A percentile compares a stretch with the other conserved stretches of the same genome.
Conservation (phyloP, 768 basidiomycete genomes). For the Termitomyces sp. region DNA sequence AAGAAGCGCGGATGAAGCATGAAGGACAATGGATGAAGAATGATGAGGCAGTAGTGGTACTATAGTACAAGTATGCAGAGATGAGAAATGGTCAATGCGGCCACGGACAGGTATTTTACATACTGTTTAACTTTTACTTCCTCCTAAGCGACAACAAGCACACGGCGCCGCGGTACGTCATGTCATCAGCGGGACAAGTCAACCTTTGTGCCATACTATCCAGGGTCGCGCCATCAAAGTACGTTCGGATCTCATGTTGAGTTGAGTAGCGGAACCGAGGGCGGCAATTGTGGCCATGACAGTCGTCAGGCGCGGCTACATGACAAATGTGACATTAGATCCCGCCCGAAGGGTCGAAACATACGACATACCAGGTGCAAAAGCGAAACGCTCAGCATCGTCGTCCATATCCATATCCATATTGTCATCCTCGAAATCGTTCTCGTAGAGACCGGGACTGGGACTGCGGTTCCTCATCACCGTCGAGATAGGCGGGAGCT, state of each 20-base stretch:
- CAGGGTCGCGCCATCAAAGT: constrained; percentile 9
- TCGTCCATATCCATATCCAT: not conserved
- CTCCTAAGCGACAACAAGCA: not conserved
- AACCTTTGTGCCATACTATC: not conserved
- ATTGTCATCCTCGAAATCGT: not conserved
- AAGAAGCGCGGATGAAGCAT: not conserved
- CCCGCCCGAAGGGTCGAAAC: not conserved
- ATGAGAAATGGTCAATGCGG: not conserved
- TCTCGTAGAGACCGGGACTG: not conserved
- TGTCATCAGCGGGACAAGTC: not conserved
- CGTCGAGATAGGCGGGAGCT: not conserved
- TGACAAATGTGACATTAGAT: not conserved
- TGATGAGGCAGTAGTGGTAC: not conserved
- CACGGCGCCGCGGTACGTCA: not conserved
- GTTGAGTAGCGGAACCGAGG: constrained; percentile 12
- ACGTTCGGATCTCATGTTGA: not conserved
- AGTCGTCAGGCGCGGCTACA: not conserved
- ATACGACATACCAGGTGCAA: constrained; percentile 7
- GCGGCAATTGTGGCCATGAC: not conserved
- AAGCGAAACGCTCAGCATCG: not conserved
- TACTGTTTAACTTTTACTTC: not conserved
- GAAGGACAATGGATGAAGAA: not conserved
- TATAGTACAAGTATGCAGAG: not conserved
- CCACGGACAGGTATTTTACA: not conserved
- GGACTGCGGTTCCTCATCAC: not conserved